phyloP scores from a whole-genome alignment of 352 stramenopile species.

The Globisporangium acanthophoron region DNA sequence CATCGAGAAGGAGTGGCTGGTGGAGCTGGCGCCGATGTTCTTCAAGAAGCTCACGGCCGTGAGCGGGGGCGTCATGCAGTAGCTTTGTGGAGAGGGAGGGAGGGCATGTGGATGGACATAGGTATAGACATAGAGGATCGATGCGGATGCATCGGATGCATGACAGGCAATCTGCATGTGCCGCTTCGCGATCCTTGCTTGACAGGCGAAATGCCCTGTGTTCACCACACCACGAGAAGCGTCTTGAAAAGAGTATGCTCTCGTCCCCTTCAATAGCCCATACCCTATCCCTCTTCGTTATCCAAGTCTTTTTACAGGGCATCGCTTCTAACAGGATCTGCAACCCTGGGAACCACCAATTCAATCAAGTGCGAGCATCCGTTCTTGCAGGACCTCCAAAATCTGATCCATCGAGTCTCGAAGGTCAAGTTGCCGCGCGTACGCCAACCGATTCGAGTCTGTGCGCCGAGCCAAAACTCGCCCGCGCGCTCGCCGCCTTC shows the following conservation, averaged over 20 bases:
- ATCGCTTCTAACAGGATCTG: neutral
- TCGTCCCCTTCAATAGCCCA: neutral
- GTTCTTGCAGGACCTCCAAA: neutral
- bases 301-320: neutral
- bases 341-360: neutral
- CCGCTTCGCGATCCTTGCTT: too few species aligned
- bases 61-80: slow-evolving; percentile 4
- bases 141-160: too few species aligned
- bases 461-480: slow-evolving; percentile 15
- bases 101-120: too few species aligned
- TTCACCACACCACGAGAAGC: neutral
- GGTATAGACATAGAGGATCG: too few species aligned
- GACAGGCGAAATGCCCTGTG: too few species aligned
- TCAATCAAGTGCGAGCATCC: neutral
- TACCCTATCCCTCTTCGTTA: neutral
- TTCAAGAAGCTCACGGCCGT: slow-evolving; percentile 59
- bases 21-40: slow-evolving; percentile 78
- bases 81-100: neutral
- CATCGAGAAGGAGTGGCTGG: slow-evolving; percentile 88
- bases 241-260: neutral
- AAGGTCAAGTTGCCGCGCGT: slow-evolving; percentile 9
- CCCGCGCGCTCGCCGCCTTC: slow-evolving; percentile 36
- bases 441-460: slow-evolving; percentile 61
- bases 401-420: neutral
- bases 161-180: too few species aligned